A percentile compares a stretch with the other conserved stretches of the same genome.
Evolutionary conservation across 2,329 filamentous ascomycete genomes (phyloP).

Genomic region (Plenodomus tracheiphilus): DNA sequence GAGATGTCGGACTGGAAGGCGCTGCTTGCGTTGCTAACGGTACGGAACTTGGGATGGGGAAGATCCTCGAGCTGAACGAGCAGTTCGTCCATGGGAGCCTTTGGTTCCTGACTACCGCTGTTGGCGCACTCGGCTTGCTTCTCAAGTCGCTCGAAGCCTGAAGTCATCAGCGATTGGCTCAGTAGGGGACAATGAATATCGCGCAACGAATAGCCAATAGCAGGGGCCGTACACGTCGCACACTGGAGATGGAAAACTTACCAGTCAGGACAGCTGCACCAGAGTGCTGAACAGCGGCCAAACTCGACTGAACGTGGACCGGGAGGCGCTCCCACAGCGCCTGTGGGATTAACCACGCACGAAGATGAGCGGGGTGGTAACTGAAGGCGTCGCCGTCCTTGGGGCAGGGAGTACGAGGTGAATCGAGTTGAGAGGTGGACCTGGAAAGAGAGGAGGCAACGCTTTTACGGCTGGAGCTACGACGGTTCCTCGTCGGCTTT

Average conservation of each 20-base stretch:
- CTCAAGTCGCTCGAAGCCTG: constrained; percentile 39
- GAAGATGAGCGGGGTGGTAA: constrained; percentile 43
- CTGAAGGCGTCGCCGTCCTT: constrained; percentile 44
- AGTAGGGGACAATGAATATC: constrained; percentile 9
- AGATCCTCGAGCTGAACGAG: constrained; percentile 28
- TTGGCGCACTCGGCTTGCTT: constrained; percentile 24
- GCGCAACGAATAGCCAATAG: constrained; percentile 8
- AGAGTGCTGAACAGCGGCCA: constrained; percentile 47
- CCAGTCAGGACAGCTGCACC: constrained; percentile 52
- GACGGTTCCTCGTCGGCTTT: constrained; percentile 21
- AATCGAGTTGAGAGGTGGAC: constrained; percentile 27
- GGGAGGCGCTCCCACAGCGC: constrained; percentile 45
- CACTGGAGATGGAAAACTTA: constrained; percentile 20
- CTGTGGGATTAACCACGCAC: constrained; percentile 44
- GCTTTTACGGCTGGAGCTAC: constrained; percentile 33
- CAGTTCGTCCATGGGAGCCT: constrained; percentile 26
- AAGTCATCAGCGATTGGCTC: constrained; percentile 11
- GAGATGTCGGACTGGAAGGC: constrained; percentile 28
- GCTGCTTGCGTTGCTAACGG: constrained; percentile 37
- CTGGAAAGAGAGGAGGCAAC: constrained; percentile 25
- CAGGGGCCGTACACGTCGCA: not conserved
- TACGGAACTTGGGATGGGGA: constrained; percentile 29
- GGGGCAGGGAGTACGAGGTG: constrained; percentile 36
- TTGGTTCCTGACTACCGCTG: constrained; percentile 15
- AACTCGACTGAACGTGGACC: constrained; percentile 31